Evolutionary conservation across 192 early-diverging fungal genomes (phyloP).

Genomic region (Lobosporangium transversale): DNA sequence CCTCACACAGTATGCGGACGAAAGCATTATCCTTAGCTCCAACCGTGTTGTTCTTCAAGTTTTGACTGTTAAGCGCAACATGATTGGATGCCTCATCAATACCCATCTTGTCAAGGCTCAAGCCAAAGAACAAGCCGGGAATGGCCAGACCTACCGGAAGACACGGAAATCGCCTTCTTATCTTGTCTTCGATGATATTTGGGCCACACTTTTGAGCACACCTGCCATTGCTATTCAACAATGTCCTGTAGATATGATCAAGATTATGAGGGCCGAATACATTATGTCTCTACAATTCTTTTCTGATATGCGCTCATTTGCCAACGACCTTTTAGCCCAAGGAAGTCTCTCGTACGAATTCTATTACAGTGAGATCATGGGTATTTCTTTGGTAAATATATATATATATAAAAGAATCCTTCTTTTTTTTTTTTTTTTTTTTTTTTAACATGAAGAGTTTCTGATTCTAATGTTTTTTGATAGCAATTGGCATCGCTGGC

Average conservation of each 20-base stretch:
- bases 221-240: slow-evolving; percentile 15
- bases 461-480: neutral
- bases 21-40: slow-evolving; percentile 59
- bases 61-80: slow-evolving; percentile 63
- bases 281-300: slow-evolving; percentile 66
- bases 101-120: slow-evolving; percentile 7
- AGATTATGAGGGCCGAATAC: slow-evolving; percentile 58
- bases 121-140: slow-evolving; percentile 8
- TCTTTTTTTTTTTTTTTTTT: neutral
- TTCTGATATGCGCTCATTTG: slow-evolving; percentile 60
- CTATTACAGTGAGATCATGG: slow-evolving; percentile 69
- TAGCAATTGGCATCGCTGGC: slow-evolving; percentile 62
- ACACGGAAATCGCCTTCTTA: neutral
- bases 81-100: slow-evolving; percentile 59
- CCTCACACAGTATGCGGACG: slow-evolving; percentile 56
- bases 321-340: slow-evolving; percentile 55
- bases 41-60: slow-evolving; percentile 64
- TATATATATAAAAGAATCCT: neutral
- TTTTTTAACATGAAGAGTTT: neutral
- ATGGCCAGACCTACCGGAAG: neutral
- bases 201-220: slow-evolving; percentile 50
- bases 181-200: slow-evolving; percentile 49
- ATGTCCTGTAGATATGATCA: slow-evolving; percentile 45
- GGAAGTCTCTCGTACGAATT: slow-evolving; percentile 58
- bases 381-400: slow-evolving; percentile 59